Evolutionary conservation across 2,329 filamentous ascomycete species (phyloP).

Genomic region (Paraphaeosphaeria minitans): DNA sequence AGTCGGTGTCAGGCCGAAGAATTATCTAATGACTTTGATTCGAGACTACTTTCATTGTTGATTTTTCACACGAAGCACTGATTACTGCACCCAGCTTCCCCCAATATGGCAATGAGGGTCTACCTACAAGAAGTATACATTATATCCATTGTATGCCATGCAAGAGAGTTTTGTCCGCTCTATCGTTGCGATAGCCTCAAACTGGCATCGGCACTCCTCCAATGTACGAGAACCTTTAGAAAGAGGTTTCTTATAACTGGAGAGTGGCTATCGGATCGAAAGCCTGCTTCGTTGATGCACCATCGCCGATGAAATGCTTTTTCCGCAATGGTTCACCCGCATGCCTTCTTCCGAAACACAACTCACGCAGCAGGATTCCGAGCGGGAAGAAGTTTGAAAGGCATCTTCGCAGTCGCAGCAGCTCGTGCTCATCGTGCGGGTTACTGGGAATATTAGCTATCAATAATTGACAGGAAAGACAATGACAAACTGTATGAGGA

Average conservation of each 20-base stretch:
- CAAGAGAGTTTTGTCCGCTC: background rate
- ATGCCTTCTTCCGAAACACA: slow-evolving; percentile 23
- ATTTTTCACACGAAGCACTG: too few relatives aligned
- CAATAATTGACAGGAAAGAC: too few relatives aligned
- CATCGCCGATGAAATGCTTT: slow-evolving; percentile 12
- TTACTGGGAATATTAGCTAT: too few relatives aligned
- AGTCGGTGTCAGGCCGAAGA: too few relatives aligned
- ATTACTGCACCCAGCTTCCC: too few relatives aligned
- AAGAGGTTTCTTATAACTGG: slow-evolving; percentile 12
- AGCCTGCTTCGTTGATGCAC: slow-evolving; percentile 15
- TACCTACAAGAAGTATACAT: too few relatives aligned
- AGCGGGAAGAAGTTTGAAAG: slow-evolving; percentile 26
- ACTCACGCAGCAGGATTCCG: slow-evolving; percentile 26
- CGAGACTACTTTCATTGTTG: too few relatives aligned
- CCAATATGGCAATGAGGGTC: too few relatives aligned
- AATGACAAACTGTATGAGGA: too few relatives aligned
- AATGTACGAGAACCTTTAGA: slow-evolving; percentile 8
- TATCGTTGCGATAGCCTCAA: slow-evolving; percentile 3
- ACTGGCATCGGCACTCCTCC: slow-evolving; percentile 21
- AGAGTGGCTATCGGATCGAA: slow-evolving; percentile 24
- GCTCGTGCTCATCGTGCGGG: too few relatives aligned
- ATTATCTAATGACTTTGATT: too few relatives aligned
- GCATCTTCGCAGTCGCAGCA: slow-evolving; percentile 11
- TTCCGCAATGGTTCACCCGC: slow-evolving; percentile 21
- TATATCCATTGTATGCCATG: too few relatives aligned